Conservation (phyloP, 1,139 yeast species). For the Blastobotrys malaysiensis region DNA sequence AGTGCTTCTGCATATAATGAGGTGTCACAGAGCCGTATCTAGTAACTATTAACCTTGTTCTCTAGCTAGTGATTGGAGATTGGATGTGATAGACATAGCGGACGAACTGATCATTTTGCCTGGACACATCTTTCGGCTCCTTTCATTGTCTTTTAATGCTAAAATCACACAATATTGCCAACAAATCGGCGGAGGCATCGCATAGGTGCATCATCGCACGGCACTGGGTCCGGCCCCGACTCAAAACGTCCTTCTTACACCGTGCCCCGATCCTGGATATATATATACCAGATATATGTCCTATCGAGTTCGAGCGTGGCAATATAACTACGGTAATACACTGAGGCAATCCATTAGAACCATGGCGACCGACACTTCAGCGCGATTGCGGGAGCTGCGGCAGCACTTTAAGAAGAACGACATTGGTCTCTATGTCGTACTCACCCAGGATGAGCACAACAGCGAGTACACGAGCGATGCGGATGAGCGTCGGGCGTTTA, state of each 20-base stretch:
- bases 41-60: too few species aligned
- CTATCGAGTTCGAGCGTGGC: conserved; percentile 15
- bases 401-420: conserved; percentile 56
- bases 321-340: conserved; percentile 4
- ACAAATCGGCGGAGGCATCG: not conserved
- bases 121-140: too few species aligned
- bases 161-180: too few species aligned
- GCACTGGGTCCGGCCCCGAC: not conserved
- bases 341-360: not conserved
- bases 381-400: conserved; percentile 52
- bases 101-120: too few species aligned
- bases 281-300: conserved; percentile 9
- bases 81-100: too few species aligned
- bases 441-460: conserved; percentile 93
- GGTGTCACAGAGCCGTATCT: too few species aligned
- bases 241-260: not conserved
- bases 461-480: conserved; percentile 77
- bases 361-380: conserved; percentile 4
- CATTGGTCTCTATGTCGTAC: conserved; percentile 74
- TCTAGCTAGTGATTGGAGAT: too few species aligned
- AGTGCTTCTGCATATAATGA: too few species aligned
- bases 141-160: too few species aligned
- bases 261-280: not conserved
- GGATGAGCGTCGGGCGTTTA: conserved; percentile 81
- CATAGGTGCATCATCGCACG: not conserved